Percentiles rank a stretch among this genome's conserved stretches.
These are phyloP conservation scores for Penicillium sp. DNA, from an alignment of 2,329 filamentous ascomycete genomes.

Conservation along the genomic window DNA sequence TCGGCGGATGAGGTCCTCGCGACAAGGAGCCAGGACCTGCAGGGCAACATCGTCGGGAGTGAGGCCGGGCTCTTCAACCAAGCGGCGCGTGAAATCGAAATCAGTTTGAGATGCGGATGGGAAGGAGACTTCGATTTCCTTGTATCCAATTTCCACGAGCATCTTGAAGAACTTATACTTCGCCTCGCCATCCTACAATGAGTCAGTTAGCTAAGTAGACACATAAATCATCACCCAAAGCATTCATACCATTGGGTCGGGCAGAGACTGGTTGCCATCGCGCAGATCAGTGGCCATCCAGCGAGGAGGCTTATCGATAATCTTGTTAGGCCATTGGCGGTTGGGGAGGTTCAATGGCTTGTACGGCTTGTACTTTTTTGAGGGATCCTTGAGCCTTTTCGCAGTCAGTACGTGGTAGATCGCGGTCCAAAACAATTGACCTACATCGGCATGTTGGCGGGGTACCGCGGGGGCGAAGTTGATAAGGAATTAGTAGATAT, in stretches of 20 bases:
- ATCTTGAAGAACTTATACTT: conserved; percentile 96
- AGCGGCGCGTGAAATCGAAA: conserved; percentile 87
- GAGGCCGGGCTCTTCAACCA: conserved; percentile 80
- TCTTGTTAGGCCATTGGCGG: conserved; percentile 76
- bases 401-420: conserved; percentile 10
- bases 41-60: conserved; percentile 88
- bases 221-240: background rate
- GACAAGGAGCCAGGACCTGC: conserved; percentile 89
- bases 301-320: conserved; percentile 78
- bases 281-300: conserved; percentile 89
- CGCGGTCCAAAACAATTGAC: conserved; percentile 10
- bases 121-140: conserved; percentile 96
- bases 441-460: conserved; percentile 43
- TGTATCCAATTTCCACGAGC: conserved; percentile 89
- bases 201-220: background rate
- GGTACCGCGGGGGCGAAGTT: conserved; percentile 22
- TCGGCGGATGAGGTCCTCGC: conserved; percentile 83
- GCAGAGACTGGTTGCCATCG: conserved; percentile 92
- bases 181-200: conserved; percentile 78
- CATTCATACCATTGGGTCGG: conserved; percentile 80
- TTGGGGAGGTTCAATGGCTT: conserved; percentile 52
- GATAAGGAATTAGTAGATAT: conserved; percentile 19
- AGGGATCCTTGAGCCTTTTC: conserved; percentile 51
- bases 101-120: conserved; percentile 93
- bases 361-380: conserved; percentile 51